Conservation (phyloP, 352 stramenopile genomes). For the Phytophthora gonapodyides region DNA sequence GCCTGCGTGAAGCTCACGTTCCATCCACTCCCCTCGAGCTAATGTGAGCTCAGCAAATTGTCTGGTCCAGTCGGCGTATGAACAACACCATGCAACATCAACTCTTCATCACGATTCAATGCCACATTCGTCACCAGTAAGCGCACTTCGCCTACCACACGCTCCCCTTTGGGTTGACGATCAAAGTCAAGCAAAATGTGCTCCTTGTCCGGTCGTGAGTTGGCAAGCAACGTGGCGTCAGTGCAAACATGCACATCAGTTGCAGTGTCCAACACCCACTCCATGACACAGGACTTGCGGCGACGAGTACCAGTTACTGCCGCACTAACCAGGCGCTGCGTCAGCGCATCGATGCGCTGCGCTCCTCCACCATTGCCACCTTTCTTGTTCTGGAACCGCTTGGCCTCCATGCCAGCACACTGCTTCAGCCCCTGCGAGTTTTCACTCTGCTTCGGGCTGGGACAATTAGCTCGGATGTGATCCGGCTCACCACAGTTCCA, state of each 20-base stretch:
- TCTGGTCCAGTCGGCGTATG: conserved; percentile 1
- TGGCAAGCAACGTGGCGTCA: background rate
- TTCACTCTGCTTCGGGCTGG: background rate
- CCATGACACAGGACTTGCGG: background rate
- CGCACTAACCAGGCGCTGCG: background rate
- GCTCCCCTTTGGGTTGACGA: background rate
- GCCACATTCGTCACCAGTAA: background rate
- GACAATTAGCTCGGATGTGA: background rate
- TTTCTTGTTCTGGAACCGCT: background rate
- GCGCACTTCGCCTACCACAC: background rate
- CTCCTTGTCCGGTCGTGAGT: background rate
- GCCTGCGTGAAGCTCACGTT: background rate
- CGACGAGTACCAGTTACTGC: background rate
- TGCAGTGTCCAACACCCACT: conserved; percentile 1
- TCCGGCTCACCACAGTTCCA: background rate
- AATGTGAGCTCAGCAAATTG: conserved; percentile 1
- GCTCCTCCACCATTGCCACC: background rate
- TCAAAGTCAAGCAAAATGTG: background rate
- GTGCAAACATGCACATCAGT: background rate
- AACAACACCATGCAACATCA: background rate
- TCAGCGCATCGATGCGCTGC: background rate
- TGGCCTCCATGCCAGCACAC: background rate
- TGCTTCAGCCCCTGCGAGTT: background rate
- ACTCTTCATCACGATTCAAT: background rate
- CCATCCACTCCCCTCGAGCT: conserved; percentile 5